Evolutionary conservation across 345 rosid genomes (phyloP), one percentile per base, ranked within the genome.

Genomic region (Cardamine chenopodiifolia): DNA sequence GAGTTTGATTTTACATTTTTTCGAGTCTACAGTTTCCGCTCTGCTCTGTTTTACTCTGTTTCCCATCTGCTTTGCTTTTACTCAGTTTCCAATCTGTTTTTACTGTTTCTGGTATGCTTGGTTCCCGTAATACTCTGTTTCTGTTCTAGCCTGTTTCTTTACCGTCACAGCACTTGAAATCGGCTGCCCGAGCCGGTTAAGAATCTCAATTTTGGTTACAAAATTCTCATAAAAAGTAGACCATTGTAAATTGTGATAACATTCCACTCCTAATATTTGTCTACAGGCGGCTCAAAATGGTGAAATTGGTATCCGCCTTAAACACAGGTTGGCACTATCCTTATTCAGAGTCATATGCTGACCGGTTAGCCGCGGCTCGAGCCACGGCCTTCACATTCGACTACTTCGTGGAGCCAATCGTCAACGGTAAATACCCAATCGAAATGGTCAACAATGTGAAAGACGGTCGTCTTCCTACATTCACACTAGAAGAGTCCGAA

Each of bases 401-500:
- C 53, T 85, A 83, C 85, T 67, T 73, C 73, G 5, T 82, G 75
- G 80, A 82, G 35, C 91, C 89, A 44, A 37, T 86, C 8, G 74
- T 55, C 1, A 40, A 29, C 0, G 88, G 90, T 14, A 72, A 45
- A 5, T 85, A 86, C 71, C 90, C 90, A 18, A 14, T 3, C 0
- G 72, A 56, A 2, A 83, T 86, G 84, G 73, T 63, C 11, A 49
- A 8, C 23, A 3, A 69, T 0, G 88, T 86, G 1, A 82, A 88
- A 19, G 73, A 61, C 9, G 71, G 72, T 26, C 69, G 88, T 48
- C 55, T 85, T 49, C 88, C 87, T 3, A 66, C 47, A 5, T 86
- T 86, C 37, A 72, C 84, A 12, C 35, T 17, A 6, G 77, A 80
- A 48, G 77, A 87, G 64, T 74, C 85, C 0, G 4, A 8, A 6